Percentiles rank a stretch among this genome's conserved stretches.
Conservation (phyloP, 2,329 filamentous ascomycete genomes). For the Xylariaceae sp. region DNA sequence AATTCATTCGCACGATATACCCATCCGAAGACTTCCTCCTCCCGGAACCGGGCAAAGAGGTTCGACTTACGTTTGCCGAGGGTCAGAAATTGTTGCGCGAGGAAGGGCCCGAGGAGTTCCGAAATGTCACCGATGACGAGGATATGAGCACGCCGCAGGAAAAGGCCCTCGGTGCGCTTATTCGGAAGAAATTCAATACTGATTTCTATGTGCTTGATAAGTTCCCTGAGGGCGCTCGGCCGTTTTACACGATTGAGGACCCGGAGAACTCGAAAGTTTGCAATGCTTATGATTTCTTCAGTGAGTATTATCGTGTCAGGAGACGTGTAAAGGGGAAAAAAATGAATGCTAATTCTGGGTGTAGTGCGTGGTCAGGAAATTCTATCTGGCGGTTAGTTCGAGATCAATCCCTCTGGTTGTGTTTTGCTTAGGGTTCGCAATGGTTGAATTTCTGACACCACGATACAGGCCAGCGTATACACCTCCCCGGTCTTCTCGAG, state of each 20-base stretch:
- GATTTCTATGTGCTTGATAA: conserved; percentile 98
- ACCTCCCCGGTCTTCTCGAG: conserved; percentile 70
- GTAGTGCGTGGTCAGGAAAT: conserved; percentile 80
- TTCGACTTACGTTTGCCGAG: conserved; percentile 71
- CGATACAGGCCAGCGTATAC: conserved; percentile 72
- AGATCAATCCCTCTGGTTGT: background rate
- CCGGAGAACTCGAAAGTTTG: conserved; percentile 44
- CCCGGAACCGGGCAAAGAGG: conserved; percentile 66
- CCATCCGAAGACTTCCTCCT: conserved; percentile 73
- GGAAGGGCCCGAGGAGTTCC: conserved; percentile 61
- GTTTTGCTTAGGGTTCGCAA: background rate
- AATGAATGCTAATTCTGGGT: background rate
- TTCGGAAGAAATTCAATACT: conserved; percentile 83
- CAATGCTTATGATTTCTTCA: conserved; percentile 65
- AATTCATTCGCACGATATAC: conserved; percentile 66
- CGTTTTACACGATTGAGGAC: conserved; percentile 78
- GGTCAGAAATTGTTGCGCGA: conserved; percentile 71
- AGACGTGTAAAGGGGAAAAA: background rate
- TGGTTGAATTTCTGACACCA: background rate
- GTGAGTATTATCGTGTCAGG: background rate
- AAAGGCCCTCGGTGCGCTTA: conserved; percentile 79
- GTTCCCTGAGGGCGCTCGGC: conserved; percentile 81
- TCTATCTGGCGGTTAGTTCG: conserved; percentile 55
- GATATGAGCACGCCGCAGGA: conserved; percentile 78
- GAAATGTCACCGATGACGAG: conserved; percentile 67